Evolutionary conservation across 805 yeast species (phyloP), one percentile per base, ranked within the genome.

Genomic region (Limtongia smithiae): DNA sequence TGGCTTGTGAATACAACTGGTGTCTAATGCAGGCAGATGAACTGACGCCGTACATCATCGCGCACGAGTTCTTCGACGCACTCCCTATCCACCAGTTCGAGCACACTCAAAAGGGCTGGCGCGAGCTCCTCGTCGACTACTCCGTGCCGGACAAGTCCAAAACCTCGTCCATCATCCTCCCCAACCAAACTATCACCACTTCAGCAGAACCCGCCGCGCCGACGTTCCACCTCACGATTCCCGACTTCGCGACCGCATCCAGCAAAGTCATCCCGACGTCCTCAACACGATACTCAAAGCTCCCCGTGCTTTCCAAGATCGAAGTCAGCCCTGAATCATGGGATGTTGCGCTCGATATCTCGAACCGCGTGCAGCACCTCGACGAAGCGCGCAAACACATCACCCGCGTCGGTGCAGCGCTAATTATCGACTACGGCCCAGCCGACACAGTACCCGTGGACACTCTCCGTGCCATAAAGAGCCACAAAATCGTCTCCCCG

Each of bases 11-110:
- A 24, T 12, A 18, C 27, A 30, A 17, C 15, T 3, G 3, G 14
- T 25, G 3, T 7, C 3, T 18, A 3, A 50, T 37, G 7, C 33
- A 62, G 27, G 37, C 14, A 32, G 62, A 62, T 4, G 49, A 41
- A 3, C 38, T 59, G 21, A 72, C 85, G 37, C 83, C 84, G 51
- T 86, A 78, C 62, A 71, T 85, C 4, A 64, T 87, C 46, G 93
- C 94, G 0, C 95, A 87, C 63, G 95, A 87, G 65, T 87, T 87
- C 60, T 87, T 83, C 62, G 95, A 87, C 66, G 95, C 95, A 0
- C 69, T 87, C 48, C 95, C 95, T 0, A 80, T 87, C 21, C 80
- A 82, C 55, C 77, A 81, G 55, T 86, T 83, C 62, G 73, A 75
- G 44, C 50, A 74, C 54, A 80, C 83, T 0, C 70, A 72, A 15